These are phyloP conservation scores for Pseudogymnoascus sp. DNA, from an alignment of 2,329 filamentous ascomycete species.

Conservation along the genomic window DNA sequence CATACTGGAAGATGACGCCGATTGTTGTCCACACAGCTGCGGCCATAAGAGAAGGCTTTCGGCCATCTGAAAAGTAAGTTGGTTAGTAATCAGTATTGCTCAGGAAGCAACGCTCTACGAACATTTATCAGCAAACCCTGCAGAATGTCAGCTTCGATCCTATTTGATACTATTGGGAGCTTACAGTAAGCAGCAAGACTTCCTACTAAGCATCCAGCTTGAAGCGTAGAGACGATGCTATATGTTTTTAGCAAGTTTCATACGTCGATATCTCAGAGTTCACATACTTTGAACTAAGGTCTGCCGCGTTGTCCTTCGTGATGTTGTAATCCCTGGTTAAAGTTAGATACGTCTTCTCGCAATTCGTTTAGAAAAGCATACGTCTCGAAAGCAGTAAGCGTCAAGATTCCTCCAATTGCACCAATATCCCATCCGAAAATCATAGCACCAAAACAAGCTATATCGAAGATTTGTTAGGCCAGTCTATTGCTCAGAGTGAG, in stretches of 20 bases:
- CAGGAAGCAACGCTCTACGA: background rate
- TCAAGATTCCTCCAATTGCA: conserved; percentile 68
- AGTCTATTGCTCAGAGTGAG: background rate
- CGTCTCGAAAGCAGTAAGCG: conserved; percentile 53
- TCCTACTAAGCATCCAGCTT: conserved; percentile 59
- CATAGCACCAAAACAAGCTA: conserved; percentile 59
- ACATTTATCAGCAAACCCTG: conserved; percentile 28
- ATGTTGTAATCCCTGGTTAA: conserved; percentile 30
- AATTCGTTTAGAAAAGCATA: conserved; percentile 25
- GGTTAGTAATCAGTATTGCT: background rate
- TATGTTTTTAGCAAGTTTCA: background rate
- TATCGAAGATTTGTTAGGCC: background rate
- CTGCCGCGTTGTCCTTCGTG: conserved; percentile 9
- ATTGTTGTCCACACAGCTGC: conserved; percentile 49
- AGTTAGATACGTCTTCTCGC: conserved; percentile 36
- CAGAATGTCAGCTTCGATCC: background rate
- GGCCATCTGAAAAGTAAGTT: conserved; percentile 13
- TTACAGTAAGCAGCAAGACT: conserved; percentile 40
- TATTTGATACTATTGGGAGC: conserved; percentile 1
- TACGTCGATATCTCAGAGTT: background rate
- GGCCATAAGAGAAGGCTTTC: conserved; percentile 38
- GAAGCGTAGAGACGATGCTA: conserved; percentile 58
- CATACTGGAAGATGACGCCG: conserved; percentile 54
- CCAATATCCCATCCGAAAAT: conserved; percentile 61
- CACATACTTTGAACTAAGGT: background rate